Evolutionary conservation across 2,329 filamentous ascomycete species (phyloP), one percentile per base, ranked within the genome.

Genomic region (Cordyceps farinosa): DNA sequence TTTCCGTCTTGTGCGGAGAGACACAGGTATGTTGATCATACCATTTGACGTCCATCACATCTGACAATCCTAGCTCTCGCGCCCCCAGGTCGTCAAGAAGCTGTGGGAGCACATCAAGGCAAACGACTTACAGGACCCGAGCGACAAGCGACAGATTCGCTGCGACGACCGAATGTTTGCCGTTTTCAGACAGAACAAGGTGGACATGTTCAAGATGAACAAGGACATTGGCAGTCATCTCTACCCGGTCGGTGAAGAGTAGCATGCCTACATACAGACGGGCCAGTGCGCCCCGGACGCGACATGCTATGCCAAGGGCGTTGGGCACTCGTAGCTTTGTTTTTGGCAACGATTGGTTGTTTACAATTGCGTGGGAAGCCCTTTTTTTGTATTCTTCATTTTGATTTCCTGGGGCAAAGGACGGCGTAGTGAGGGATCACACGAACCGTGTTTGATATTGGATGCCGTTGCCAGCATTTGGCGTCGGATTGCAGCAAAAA

Each of bases 131-230:
- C 95, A 99, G 76, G 93, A 98, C 69, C 94, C 93, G 0, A 86
- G 76, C 67, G 94, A 99, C 79, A 94, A 93, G 75, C 90, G 95
- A 29, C 92, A 97, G 69, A 99, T 99, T 67, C 81, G 87, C 34
- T 99, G 95, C 78, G 95, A 99, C 76, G 91, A 96, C 30, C 87
- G 87, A 69, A 90, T 99, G 89, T 88, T 91, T 65, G 90, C 90
- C 7, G 90, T 99, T 8, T 99, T 99, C 80, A 96, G 96, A 76
- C 85, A 90, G 71, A 87, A 92, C 71, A 90, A 86, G 71, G 90
- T 99, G 56, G 92, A 98, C 77, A 99, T 99, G 95, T 99, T 99
- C 77, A 93, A 92, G 69, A 98, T 99, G 94, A 98, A 97, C 81
- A 97, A 97, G 81, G 86, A 97, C 17, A 86, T 98, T 11, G 92